phyloP scores from a whole-genome alignment of 805 yeast genomes.

The Huiozyma sinensis region DNA sequence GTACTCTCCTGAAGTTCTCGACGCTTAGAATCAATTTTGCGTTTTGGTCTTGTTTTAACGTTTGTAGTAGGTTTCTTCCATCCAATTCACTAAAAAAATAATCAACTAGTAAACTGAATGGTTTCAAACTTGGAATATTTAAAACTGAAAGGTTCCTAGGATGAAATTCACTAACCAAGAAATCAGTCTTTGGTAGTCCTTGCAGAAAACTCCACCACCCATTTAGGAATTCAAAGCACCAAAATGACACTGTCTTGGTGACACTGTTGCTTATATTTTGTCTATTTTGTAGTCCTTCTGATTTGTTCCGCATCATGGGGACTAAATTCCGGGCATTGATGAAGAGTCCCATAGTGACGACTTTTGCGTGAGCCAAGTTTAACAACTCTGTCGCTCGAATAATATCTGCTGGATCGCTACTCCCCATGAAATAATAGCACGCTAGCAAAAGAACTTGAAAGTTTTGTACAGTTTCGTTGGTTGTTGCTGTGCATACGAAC shows the following conservation, averaged over 20 bases:
- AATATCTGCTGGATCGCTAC: neutral
- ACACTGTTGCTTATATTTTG: neutral
- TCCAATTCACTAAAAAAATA: constrained; percentile 14
- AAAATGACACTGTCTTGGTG: constrained; percentile 13
- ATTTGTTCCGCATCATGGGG: constrained; percentile 3
- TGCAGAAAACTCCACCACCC: constrained; percentile 24
- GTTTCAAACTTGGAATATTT: constrained; percentile 15
- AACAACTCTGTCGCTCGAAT: constrained; percentile 12
- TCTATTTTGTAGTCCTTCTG: neutral
- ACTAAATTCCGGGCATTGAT: constrained; percentile 15
- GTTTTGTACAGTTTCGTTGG: constrained; percentile 5
- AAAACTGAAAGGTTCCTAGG: constrained; percentile 13
- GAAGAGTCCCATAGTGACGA: constrained; percentile 17
- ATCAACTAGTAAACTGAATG: constrained; percentile 14
- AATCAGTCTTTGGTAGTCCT: constrained; percentile 21
- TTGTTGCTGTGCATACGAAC: constrained; percentile 9
- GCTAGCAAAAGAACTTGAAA: constrained; percentile 18
- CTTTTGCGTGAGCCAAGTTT: constrained; percentile 10
- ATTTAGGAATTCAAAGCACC: constrained; percentile 23
- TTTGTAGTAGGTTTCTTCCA: constrained; percentile 17
- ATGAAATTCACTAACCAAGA: constrained; percentile 18
- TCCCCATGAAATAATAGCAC: constrained; percentile 20
- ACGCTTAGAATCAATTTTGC: constrained; percentile 9
- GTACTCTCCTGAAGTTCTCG: constrained; percentile 16
- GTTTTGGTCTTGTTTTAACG: constrained; percentile 4